Evolutionary conservation across 1,284 basidiomycete species (phyloP), one percentile per base, ranked within the genome.

Genomic region (Pseudozyma tsukubaensis): DNA sequence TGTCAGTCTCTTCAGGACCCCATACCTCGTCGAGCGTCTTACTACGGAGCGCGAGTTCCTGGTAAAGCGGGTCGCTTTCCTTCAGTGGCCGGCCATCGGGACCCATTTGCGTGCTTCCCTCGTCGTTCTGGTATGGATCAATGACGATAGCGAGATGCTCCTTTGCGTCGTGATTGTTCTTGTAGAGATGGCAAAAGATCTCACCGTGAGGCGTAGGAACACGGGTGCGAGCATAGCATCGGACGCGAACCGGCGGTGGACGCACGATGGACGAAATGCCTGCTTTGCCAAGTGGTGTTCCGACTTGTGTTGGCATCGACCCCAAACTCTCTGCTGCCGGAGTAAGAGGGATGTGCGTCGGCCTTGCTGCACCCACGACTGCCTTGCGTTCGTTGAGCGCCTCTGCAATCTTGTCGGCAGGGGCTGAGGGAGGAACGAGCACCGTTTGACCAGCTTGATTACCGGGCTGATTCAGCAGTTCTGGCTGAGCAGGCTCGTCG

Each of bases 121-220:
- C 59, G 29, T 79, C 72, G 59, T 82, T 83, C 63, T 83, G 81
- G 21, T 76, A 73, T 4, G 81, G 79, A 85, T 99, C 97, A 50
- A 96, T 89, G 66, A 99, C 94, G 59, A 99, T 90, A 0, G 97
- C 96, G n/a, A 99, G 89, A 84, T 99, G 97, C 84, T 99, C 97
- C 86, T 99, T 99, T 47, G 72, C 59, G 86, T 94, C 94, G 64
- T 88, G 89, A 82, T 91, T 92, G 85, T 97, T 98, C 64, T 86
- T 86, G 87, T 99, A 99, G 42, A 99, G 87, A 82, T 99, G 94
- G 14, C 97, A 88, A 86, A 98, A 98, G 36, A 92, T 89, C 19
- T 94, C 91, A 24, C 96, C 96, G 83, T 99, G 94, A 0, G 94
- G 93, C 0, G 97, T 99, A 19, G 97, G 97, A 78, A 99, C 93